Percentiles rank a stretch among this genome's conserved stretches.
phyloP scores from a whole-genome alignment of 345 rosid species.

The Orychophragmus violaceus region DNA sequence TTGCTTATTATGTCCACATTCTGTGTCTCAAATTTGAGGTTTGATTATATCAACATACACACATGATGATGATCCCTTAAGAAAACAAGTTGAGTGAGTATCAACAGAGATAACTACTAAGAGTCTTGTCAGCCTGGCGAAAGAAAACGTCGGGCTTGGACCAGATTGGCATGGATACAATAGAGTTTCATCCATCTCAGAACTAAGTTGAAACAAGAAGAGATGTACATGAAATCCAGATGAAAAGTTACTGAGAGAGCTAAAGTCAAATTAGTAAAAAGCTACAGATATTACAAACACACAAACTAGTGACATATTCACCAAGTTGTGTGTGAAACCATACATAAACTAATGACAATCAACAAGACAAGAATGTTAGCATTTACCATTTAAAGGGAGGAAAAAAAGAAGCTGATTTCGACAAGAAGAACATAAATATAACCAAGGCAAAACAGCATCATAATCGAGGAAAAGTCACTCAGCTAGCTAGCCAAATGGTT shows the following conservation, averaged over 20 bases:
- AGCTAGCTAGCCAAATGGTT: constrained; percentile 58
- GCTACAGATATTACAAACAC: constrained; percentile 24
- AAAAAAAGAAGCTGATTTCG: constrained; percentile 23
- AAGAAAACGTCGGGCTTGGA: neutral
- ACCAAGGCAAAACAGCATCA: constrained; percentile 2
- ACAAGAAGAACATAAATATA: neutral
- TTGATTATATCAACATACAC: too few species aligned
- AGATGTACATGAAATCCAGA: neutral
- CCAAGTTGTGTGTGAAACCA: constrained; percentile 1
- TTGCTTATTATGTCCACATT: constrained; percentile 24
- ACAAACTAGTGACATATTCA: constrained; percentile 3
- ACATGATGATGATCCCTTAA: too few species aligned
- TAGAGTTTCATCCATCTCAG: neutral
- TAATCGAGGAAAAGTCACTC: constrained; percentile 8
- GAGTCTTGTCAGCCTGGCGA: neutral
- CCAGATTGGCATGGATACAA: neutral
- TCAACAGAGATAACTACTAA: neutral
- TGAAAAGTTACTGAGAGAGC: neutral
- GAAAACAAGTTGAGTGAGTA: too few species aligned
- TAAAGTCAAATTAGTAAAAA: neutral
- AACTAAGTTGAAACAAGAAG: neutral
- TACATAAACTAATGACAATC: constrained; percentile 18
- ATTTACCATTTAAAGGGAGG: neutral
- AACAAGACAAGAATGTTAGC: constrained; percentile 26
- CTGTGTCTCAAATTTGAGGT: neutral